Conservation (phyloP, 2,329 filamentous ascomycete species). For the Scedosporium minutisporum region DNA sequence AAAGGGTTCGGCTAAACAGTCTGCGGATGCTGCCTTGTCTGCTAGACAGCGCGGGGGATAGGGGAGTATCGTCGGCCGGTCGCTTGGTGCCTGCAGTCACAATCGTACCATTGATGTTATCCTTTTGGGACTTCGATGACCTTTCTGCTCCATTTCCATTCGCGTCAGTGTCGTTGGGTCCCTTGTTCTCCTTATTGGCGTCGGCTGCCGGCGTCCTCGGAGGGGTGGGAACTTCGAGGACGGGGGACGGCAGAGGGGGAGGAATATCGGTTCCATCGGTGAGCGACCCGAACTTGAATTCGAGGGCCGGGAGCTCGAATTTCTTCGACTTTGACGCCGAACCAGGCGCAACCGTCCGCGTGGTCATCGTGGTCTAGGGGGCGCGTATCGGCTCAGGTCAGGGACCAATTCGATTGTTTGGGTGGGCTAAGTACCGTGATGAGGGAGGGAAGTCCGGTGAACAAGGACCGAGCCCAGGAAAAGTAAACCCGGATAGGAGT, state of each 20-base stretch:
- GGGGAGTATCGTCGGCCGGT: slow-evolving; percentile 38
- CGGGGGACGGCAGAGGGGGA: slow-evolving; percentile 45
- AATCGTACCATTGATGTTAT: slow-evolving; percentile 28
- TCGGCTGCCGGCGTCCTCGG: slow-evolving; percentile 23
- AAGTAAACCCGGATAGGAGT: background rate
- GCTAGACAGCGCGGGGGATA: slow-evolving; percentile 41
- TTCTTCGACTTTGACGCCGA: slow-evolving; percentile 7
- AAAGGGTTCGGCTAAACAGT: slow-evolving; percentile 44
- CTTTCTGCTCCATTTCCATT: slow-evolving; percentile 17
- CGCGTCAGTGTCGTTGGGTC: slow-evolving; percentile 9
- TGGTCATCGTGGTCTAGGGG: background rate
- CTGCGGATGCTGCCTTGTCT: slow-evolving; percentile 48
- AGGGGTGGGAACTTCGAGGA: slow-evolving; percentile 36
- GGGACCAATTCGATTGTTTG: background rate
- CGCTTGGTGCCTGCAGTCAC: slow-evolving; percentile 34
- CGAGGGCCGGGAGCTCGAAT: slow-evolving; percentile 49
- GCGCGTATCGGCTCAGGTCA: background rate
- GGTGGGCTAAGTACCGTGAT: background rate
- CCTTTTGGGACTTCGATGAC: background rate
- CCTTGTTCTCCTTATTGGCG: slow-evolving; percentile 14
- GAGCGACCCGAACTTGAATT: slow-evolving; percentile 49
- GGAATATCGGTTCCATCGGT: slow-evolving; percentile 54
- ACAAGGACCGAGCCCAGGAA: background rate
- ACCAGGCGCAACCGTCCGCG: background rate
- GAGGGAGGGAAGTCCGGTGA: background rate